These are phyloP conservation scores for Boletus huronensis DNA, from an alignment of 768 basidiomycete genomes.

Conservation along the genomic window DNA sequence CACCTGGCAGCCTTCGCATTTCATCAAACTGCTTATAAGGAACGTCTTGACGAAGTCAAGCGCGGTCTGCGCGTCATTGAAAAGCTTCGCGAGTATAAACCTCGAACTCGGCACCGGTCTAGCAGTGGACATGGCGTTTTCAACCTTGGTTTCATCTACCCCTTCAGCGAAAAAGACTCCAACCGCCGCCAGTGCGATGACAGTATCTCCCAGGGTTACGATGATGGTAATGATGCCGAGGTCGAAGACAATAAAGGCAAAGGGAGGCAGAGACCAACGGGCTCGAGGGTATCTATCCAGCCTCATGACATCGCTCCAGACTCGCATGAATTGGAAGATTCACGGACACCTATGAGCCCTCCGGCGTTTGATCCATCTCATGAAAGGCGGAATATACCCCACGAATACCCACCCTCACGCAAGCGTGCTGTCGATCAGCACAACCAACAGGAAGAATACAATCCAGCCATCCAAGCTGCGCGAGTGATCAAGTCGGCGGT, in stretches of 20 bases:
- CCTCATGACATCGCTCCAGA: slow-evolving; percentile 5
- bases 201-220: slow-evolving; percentile 20
- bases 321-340: slow-evolving; percentile 10
- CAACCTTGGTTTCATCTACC: slow-evolving; percentile 29
- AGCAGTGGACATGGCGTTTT: slow-evolving; percentile 44
- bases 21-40: slow-evolving; percentile 72
- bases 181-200: slow-evolving; percentile 30
- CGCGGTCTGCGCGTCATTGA: slow-evolving; percentile 59
- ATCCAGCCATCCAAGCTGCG: slow-evolving; percentile 52
- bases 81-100: slow-evolving; percentile 61
- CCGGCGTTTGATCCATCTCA: slow-evolving; percentile 1
- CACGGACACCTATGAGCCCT: slow-evolving; percentile 6
- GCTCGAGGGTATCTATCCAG: not conserved
- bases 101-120: slow-evolving; percentile 36
- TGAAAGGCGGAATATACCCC: slow-evolving; percentile 12
- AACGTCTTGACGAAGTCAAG: slow-evolving; percentile 59
- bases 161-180: slow-evolving; percentile 45
- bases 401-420: slow-evolving; percentile 41
- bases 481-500: slow-evolving; percentile 66
- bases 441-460: slow-evolving; percentile 33
- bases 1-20: slow-evolving; percentile 57
- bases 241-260: slow-evolving; percentile 30
- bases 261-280: slow-evolving; percentile 23
- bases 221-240: slow-evolving; percentile 32
- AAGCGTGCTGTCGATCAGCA: slow-evolving; percentile 19